Base-by-base conservation (phyloP, 75 land plant genomes). In the Selaginella moellendorffii region DNA sequence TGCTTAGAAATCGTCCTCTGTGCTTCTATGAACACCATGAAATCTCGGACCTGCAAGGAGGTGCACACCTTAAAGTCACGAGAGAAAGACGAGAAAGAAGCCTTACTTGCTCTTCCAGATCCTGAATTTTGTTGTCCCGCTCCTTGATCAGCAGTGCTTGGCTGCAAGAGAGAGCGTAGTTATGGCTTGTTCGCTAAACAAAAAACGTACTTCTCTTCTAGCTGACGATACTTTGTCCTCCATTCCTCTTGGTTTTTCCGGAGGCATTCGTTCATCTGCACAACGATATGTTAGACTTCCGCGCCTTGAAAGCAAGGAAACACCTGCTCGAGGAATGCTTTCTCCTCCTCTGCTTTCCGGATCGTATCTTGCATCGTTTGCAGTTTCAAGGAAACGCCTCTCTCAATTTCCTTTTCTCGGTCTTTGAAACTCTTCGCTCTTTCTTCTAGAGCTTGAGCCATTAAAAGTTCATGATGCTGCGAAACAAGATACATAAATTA, bases 11-110 rank as follows among this genome's bases (percentile, higher is more conserved):
- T 56, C n/a, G 59, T 56, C 59, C n/a, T 56, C 24, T 56, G 59
- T 56, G 59, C 59, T 56, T 56, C 59, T 56, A 56, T 24, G 21
- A 56, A 56, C 21, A 56, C 24, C 23, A 25, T 56, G 21, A 56
- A 56, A 25, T 56, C 59, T 24, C 59, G 5, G 8, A 56, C 59
- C 59, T 56, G 59, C 19, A 19, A 56, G 2, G 2, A 21, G 5
- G 2, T 19, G n/a, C 19, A 9, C 5, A 56, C n/a, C 5, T 24
- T 10, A 46, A 46, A 46, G 10, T 46, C 10, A 18, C 51, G 51
- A 46, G 14, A 10, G 51, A n/a, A n/a, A n/a, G n/a, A n/a, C n/a
- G n/a, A n/a, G 5, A 25, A 56, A 2, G n/a, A 5, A 36, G 14
- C 14, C 8, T 2, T 56, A 56, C 59, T n/a, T 56, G 59, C 59